Evolutionary conservation across 148 eudicot species (phyloP), one percentile per base, ranked within the genome.

Genomic region (Silene conica): DNA sequence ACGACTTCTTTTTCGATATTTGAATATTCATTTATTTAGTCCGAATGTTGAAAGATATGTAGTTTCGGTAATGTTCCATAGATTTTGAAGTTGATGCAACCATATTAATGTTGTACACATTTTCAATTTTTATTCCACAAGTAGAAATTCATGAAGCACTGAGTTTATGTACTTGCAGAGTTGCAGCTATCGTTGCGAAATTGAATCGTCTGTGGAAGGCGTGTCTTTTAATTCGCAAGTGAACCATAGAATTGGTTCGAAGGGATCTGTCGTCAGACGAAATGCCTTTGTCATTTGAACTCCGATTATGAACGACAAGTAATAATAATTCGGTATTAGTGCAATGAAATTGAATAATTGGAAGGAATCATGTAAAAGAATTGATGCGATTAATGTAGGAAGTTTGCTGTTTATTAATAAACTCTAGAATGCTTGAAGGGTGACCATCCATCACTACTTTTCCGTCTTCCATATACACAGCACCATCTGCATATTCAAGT

Each of bases 401-500:
- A 18, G 80, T 78, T 77, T 87, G 92, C 77, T 83, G 78, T 55
- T 75, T 79, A 58, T 80, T 85, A 38, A 92, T 89, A 38, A 80
- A 90, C 52, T 77, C 78, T 84, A 83, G 63, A 74, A 90, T 80
- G 74, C 79, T 71, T 7, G 87, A 88, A 79, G 85, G 86, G 74
- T 87, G 83, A 59, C 96, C 93, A 76, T 85, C 89, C 89, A 84
- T 85, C 54, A 90, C 89, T 18, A 92, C 90, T 76, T 77, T 84
- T 21, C 97, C 97, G 68, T 88, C 88, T 78, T 92, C 96, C 96
- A 92, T 90, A 65, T 90, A 92, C 7, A 90, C 80, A 22, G 97
- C 97, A 76, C 95, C 98, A 83, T 94, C 96, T 64, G 98, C 98
- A 72, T 88, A 84, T 76, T 87, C 85, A 8, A 94, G 92, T 82